Conservation (phyloP, 2,329 filamentous ascomycete genomes). For the Colletotrichum karsti region DNA sequence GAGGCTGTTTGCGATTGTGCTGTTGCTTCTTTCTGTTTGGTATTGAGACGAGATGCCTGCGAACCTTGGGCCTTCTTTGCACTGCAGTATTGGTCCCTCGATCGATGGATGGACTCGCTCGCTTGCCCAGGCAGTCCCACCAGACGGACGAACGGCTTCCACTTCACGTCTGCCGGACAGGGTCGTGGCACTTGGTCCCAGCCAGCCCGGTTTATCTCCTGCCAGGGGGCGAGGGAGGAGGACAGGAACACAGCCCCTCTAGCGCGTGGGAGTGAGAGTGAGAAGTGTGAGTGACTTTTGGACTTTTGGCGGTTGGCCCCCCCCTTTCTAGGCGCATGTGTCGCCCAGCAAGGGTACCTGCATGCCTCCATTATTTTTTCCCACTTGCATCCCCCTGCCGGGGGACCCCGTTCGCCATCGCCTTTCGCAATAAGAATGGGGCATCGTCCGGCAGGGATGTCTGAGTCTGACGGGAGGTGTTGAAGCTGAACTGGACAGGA, state of each 20-base stretch:
- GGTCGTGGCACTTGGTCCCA: neutral
- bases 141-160: neutral
- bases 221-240: neutral
- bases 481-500: too few species aligned
- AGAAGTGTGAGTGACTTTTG: neutral
- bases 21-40: too few species aligned
- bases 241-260: neutral
- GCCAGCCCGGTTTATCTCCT: neutral
- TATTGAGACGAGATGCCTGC: too few species aligned
- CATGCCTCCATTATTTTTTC: neutral
- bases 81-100: too few species aligned
- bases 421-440: slow-evolving; percentile 12
- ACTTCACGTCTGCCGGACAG: neutral
- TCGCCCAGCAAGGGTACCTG: slow-evolving; percentile 14
- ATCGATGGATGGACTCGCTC: too few species aligned
- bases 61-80: too few species aligned
- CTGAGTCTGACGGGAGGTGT: neutral
- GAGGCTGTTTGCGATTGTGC: too few species aligned
- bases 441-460: neutral
- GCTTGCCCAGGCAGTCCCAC: neutral
- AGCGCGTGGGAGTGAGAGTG: neutral
- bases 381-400: neutral
- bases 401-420: neutral
- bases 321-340: slow-evolving; percentile 20
- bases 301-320: too few species aligned